phyloP scores from a whole-genome alignment of 2,329 filamentous ascomycete genomes.

The Zasmidium citrigriseum region DNA sequence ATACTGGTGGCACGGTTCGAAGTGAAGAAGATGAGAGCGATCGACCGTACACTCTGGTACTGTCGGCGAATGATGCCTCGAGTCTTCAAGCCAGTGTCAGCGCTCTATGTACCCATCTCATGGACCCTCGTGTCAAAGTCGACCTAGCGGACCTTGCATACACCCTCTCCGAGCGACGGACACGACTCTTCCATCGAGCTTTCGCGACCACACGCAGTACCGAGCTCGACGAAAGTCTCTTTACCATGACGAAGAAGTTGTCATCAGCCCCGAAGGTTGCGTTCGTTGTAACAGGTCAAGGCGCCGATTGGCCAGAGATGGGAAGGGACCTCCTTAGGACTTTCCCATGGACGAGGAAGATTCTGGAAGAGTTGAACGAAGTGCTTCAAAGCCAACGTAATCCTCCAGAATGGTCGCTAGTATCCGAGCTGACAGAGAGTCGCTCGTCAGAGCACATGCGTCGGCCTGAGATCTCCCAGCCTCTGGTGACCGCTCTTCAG shows the following conservation, averaged over 20 bases:
- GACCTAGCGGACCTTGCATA: slow-evolving; percentile 7
- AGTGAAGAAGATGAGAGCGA: too few species aligned
- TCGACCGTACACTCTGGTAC: too few species aligned
- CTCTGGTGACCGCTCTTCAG: slow-evolving; percentile 13
- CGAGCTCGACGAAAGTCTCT: not conserved
- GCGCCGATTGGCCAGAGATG: slow-evolving; percentile 18
- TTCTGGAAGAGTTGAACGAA: not conserved
- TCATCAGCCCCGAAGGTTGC: not conserved
- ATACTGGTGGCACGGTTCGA: too few species aligned
- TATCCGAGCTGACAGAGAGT: not conserved
- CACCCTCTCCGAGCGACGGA: slow-evolving; percentile 1
- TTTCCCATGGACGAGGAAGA: not conserved
- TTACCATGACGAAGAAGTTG: not conserved
- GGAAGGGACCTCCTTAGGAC: slow-evolving; percentile 21
- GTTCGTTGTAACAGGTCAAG: slow-evolving; percentile 18
- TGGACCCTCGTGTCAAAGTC: not conserved
- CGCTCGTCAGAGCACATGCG: not conserved
- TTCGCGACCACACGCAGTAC: not conserved
- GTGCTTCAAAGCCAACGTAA: not conserved
- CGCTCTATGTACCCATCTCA: not conserved
- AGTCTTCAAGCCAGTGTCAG: not conserved
- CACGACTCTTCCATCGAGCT: not conserved
- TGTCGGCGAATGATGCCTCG: not conserved
- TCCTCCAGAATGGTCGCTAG: not conserved
- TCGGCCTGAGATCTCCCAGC: slow-evolving; percentile 42